These are phyloP conservation scores for Xylaria palmicola DNA, from an alignment of 495 filamentous ascomycete genomes.

Conservation along the genomic window DNA sequence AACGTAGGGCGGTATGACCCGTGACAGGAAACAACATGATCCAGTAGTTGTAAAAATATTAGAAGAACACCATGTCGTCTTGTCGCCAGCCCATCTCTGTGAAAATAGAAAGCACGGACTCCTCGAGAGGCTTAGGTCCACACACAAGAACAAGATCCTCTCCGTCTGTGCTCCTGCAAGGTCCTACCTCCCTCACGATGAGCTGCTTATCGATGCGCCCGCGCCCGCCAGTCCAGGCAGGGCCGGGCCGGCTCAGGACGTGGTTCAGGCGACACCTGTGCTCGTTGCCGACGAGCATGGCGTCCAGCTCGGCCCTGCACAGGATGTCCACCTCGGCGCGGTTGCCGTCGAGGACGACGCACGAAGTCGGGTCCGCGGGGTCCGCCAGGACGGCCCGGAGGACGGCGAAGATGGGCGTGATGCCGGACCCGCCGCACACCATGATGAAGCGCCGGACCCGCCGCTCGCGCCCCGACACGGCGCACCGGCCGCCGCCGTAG, in stretches of 20 bases:
- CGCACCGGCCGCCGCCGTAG: conserved; percentile 62
- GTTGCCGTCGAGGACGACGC: conserved; percentile 80
- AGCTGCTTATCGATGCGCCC: conserved; percentile 68
- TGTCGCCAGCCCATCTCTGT: conserved; percentile 72
- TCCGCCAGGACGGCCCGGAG: conserved; percentile 70
- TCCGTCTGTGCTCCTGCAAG: conserved; percentile 32
- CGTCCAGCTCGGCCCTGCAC: conserved; percentile 73
- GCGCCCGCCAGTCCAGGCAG: conserved; percentile 65
- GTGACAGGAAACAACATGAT: not conserved
- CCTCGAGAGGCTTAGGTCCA: conserved; percentile 79
- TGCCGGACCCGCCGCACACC: conserved; percentile 87
- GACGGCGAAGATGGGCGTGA: conserved; percentile 91
- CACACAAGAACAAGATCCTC: conserved; percentile 74
- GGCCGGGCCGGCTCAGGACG: conserved; percentile 64
- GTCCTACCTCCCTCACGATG: conserved; percentile 59
- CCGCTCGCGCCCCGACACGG: conserved; percentile 58
- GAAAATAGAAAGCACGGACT: conserved; percentile 60
- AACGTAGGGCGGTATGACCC: not conserved
- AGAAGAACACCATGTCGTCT: conserved; percentile 86
- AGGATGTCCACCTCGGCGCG: conserved; percentile 80
- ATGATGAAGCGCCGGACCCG: conserved; percentile 72
- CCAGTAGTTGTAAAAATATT: not conserved
- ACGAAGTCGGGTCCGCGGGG: conserved; percentile 39
- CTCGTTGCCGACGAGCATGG: conserved; percentile 48
- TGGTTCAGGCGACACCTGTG: conserved; percentile 68